Conservation (phyloP, 2,329 filamentous ascomycete species). For the Talaromyces sp. region DNA sequence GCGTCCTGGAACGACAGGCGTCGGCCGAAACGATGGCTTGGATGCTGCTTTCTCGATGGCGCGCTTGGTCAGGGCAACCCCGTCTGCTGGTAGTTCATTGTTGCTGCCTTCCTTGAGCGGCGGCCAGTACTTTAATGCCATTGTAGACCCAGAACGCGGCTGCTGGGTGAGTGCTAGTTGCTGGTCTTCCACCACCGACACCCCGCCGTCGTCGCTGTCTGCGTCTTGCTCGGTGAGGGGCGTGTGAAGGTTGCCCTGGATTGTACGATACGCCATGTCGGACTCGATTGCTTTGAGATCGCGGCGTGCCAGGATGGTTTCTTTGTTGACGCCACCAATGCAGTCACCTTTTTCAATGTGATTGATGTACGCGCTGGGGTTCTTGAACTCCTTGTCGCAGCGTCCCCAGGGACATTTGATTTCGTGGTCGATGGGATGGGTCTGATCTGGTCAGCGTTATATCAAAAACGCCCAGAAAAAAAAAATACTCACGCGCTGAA, state of each 20-base stretch:
- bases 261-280: not conserved
- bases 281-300: slow-evolving; percentile 47
- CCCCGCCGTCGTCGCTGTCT: not conserved
- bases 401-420: slow-evolving; percentile 40
- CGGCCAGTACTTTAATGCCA: not conserved
- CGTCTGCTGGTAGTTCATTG: slow-evolving; percentile 10
- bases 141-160: not conserved
- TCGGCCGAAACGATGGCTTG: not conserved
- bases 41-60: slow-evolving; percentile 4
- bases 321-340: slow-evolving; percentile 30
- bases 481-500: slow-evolving; percentile 39
- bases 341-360: slow-evolving; percentile 54
- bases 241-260: not conserved
- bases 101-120: not conserved
- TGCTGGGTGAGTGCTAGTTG: not conserved
- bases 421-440: slow-evolving; percentile 46
- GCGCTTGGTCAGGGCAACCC: slow-evolving; percentile 17
- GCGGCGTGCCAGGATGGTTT: slow-evolving; percentile 45
- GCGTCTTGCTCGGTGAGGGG: not conserved
- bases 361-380: slow-evolving; percentile 45
- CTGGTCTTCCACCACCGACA: not conserved
- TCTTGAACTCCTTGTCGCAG: slow-evolving; percentile 45
- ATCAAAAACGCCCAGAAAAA: not conserved
- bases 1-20: not conserved
- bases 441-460: slow-evolving; percentile 24